Base-by-base conservation (phyloP, 225 moss, liverwort and hornwort genomes). In the Straminergon stramineum region DNA sequence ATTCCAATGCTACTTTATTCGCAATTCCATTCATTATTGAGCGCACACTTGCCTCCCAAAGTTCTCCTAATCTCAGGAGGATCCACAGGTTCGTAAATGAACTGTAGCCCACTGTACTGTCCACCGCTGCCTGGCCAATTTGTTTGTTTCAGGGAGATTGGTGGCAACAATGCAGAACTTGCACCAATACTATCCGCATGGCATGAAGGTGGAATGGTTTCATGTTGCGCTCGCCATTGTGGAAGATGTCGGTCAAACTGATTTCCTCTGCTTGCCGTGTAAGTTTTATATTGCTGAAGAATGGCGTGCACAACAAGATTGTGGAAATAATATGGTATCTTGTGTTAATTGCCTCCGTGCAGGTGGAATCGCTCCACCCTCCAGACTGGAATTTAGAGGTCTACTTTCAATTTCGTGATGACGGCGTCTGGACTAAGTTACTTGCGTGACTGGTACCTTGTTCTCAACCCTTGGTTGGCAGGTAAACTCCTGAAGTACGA, bases 111-210 rank as follows among this genome's bases (percentile, higher is more conserved):
- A n/a, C n/a, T n/a, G n/a, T 30, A 78, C 66, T 51, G 84, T 95
- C 60, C 95, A 95, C 85, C 91, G 89, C 34, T 97, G 94, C 58
- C 71, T 96, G 75, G 92, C 96, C 79, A 96, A 95, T 81, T 34
- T 96, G 84, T 90, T 97, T 45, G 83, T 96, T 67, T 96, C 28
- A 89, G 96, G 75, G 96, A 95, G n/a, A 86, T 83, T 17, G 94
- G 92, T 75, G 93, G 95, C 90, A 90, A 94, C 30, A 57, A 16
- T 83, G 93, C 95, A 35, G 92, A 96, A 96, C 63, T 78, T 98
- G 88, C 95, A 98, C 91, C 93, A 95, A 58, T 96, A 94, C 75
- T 94, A 93, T 67, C 91, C 93, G 91, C 91, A 94, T 91, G 96
- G 96, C 51, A 90, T 96, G 95, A 96, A 96, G 58, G 43, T 81